phyloP scores from a whole-genome alignment of 805 yeast genomes.

The Yamadazyma paraphyllophila region DNA sequence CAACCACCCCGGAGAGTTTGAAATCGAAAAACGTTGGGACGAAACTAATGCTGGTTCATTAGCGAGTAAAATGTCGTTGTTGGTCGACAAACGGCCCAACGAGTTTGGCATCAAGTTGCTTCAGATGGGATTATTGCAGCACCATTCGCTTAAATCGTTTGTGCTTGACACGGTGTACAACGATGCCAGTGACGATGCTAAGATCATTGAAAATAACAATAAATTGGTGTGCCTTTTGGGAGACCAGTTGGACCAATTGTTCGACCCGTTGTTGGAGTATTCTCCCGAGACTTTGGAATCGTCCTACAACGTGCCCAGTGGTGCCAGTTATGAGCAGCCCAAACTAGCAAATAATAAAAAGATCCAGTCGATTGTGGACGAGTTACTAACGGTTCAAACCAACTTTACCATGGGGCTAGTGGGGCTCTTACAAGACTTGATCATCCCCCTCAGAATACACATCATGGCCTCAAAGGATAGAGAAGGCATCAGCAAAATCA shows the following conservation, averaged over 20 bases:
- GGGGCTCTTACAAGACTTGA: constrained; percentile 70
- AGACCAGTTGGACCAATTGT: constrained; percentile 80
- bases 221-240: constrained; percentile 75
- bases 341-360: constrained; percentile 23
- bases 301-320: constrained; percentile 61
- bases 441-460: constrained; percentile 73
- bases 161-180: constrained; percentile 74
- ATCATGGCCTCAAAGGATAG: constrained; percentile 56
- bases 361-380: constrained; percentile 57
- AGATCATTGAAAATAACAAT: constrained; percentile 64
- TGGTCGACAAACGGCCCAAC: constrained; percentile 51
- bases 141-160: constrained; percentile 48
- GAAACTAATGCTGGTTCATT: constrained; percentile 82
- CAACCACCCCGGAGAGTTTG: constrained; percentile 28
- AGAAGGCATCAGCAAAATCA: constrained; percentile 62
- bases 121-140: constrained; percentile 57
- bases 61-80: constrained; percentile 62
- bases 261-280: constrained; percentile 87
- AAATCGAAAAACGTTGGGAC: constrained; percentile 55
- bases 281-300: constrained; percentile 85
- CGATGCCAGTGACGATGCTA: constrained; percentile 23
- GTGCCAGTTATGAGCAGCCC: constrained; percentile 14
- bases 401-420: constrained; percentile 71
- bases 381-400: constrained; percentile 68
- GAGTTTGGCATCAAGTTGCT: constrained; percentile 57